Base-by-base conservation (phyloP, 306 rosid species). In the Acacia crassicarpa region DNA sequence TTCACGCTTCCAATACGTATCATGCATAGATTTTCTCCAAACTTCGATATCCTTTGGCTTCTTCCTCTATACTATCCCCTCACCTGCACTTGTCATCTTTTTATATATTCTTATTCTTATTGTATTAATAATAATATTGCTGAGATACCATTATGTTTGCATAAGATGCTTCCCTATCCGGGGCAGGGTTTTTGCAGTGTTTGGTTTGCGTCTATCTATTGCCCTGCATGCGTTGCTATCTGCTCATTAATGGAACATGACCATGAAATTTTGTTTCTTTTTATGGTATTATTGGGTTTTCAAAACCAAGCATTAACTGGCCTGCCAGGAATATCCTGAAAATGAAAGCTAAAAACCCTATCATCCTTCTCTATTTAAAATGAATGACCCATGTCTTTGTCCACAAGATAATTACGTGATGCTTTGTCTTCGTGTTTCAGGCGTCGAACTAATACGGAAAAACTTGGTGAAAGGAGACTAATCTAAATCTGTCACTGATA, bases 241-340 rank as follows among this genome's bases (percentile, higher is more conserved):
- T 67, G 56, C n/a, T 75, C 27, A 70, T 75, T 82, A 84, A 54
- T 53, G 82, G 82, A 86, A 61, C 40, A 54, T 44, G 84, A 61
- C 85, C 48, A 67, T 23, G 81, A 85, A 83, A 72, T 62, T 17
- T 76, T 67, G 67, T 86, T 84, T 75, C 86, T 81, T 71, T 78
- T 75, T 78, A n/a, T 71, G 51, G 91, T 14, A 74, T 6, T 35
- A 63, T 67, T 72, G 81, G 83, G 38, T 74, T 74, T 87, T 17
- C 80, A 82, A 67, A 81, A 78, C 76, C 84, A 75, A 72, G 69
- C 88, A 86, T 72, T 43, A 58, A 70, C 91, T 88, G 85, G 77
- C 78, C 80, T 40, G 78, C 78, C 83, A 86, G 78, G 90, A 92
- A 87, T 89, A 86, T 80, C 70, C 77, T 80, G 92, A 92, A 86